A percentile compares a stretch with the other conserved stretches of the same genome.
These are phyloP conservation scores for Piromyces sp. DNA, from an alignment of 192 early-diverging fungal species.

Conservation along the genomic window DNA sequence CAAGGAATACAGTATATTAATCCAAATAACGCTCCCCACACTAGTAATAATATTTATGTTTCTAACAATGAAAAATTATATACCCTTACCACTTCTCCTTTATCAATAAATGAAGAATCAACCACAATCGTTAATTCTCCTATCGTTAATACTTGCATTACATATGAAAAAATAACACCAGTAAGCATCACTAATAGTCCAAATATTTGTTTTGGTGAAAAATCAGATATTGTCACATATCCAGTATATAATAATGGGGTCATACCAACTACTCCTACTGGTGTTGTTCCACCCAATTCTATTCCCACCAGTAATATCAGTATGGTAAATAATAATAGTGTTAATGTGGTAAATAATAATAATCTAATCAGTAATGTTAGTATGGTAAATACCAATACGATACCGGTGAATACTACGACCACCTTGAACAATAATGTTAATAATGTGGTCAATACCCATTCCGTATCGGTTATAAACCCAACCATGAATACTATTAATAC, in stretches of 20 bases:
- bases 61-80: neutral
- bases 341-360: too few species aligned
- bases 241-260: neutral
- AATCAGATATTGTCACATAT: neutral
- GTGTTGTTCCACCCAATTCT: neutral
- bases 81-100: neutral
- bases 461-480: too few species aligned
- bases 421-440: too few species aligned
- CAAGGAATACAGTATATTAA: neutral
- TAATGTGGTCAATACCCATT: too few species aligned
- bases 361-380: neutral
- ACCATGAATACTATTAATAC: too few species aligned
- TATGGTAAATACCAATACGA: too few species aligned
- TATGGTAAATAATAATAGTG: neutral
- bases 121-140: too few species aligned
- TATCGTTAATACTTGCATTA: neutral
- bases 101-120: neutral
- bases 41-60: neutral
- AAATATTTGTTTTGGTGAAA: neutral
- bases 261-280: too few species aligned
- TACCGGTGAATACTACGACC: too few species aligned
- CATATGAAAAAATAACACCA: neutral
- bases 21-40: neutral
- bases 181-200: neutral
- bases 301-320: neutral